A percentile compares a stretch with the other conserved stretches of the same genome.
phyloP scores from a whole-genome alignment of 148 eudicot genomes.

The Amaranthus palmeri region DNA sequence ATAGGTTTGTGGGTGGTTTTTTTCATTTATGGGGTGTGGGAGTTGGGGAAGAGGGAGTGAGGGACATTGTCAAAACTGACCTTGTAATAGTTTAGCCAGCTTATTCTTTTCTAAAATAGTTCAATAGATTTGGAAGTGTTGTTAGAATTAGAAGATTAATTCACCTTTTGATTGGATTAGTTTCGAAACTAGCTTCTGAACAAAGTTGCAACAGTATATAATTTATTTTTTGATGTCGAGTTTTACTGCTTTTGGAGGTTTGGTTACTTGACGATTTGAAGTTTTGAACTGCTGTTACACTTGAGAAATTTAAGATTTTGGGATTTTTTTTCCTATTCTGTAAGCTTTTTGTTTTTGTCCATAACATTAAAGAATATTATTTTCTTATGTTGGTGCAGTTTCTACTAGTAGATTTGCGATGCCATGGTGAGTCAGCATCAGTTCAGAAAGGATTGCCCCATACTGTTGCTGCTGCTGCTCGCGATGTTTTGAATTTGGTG shows the following conservation, averaged over 20 bases:
- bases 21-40: background rate
- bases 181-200: background rate
- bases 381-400: constrained; percentile 42
- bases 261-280: background rate
- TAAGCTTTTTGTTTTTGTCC: background rate
- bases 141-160: background rate
- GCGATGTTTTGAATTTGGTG: constrained; percentile 80
- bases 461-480: constrained; percentile 81
- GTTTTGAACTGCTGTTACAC: background rate
- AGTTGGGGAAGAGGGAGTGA: background rate
- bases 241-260: background rate
- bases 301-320: background rate
- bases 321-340: background rate
- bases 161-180: background rate
- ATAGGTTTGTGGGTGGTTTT: background rate
- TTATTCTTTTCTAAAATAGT: background rate
- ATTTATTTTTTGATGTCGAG: background rate
- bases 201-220: background rate
- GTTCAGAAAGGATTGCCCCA: constrained; percentile 60
- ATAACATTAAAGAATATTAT: background rate
- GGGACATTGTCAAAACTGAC: background rate
- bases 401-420: constrained; percentile 84
- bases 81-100: too few species aligned
- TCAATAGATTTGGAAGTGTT: background rate
- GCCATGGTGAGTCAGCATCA: constrained; percentile 88